Conservation (phyloP, 2,329 filamentous ascomycete species). For the Dryadomyces quercivorus region DNA sequence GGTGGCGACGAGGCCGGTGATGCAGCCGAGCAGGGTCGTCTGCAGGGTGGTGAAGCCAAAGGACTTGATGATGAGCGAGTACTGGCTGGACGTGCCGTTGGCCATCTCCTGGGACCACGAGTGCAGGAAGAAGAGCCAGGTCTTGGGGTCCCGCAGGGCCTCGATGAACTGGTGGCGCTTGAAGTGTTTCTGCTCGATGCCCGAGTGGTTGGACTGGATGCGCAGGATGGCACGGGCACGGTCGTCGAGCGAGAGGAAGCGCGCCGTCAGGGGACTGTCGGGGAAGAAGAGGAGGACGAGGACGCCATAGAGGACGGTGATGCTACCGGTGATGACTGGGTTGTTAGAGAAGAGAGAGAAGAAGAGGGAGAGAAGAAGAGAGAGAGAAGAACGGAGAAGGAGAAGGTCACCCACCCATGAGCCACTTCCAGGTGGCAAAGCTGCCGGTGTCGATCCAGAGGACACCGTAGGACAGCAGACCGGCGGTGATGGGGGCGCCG, state of each 20-base stretch:
- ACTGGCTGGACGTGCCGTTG: slow-evolving; percentile 12
- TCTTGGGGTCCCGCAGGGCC: slow-evolving; percentile 12
- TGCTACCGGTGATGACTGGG: slow-evolving; percentile 17
- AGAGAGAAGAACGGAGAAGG: background rate
- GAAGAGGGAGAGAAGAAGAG: background rate
- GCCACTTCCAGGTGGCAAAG: slow-evolving; percentile 13
- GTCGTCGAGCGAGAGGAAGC: slow-evolving; percentile 19
- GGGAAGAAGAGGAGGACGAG: slow-evolving; percentile 19
- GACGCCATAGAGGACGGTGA: slow-evolving; percentile 18
- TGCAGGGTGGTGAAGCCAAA: slow-evolving; percentile 10
- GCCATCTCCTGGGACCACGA: slow-evolving; percentile 11
- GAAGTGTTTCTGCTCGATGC: slow-evolving; percentile 14
- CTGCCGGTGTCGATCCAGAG: slow-evolving; percentile 13
- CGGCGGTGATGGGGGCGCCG: slow-evolving; percentile 24
- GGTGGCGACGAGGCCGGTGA: slow-evolving; percentile 8
- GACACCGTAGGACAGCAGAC: slow-evolving; percentile 26
- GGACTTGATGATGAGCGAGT: slow-evolving; percentile 10
- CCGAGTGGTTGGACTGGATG: slow-evolving; percentile 24
- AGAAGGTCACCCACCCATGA: slow-evolving; percentile 11
- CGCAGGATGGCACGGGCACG: slow-evolving; percentile 19
- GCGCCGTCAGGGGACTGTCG: slow-evolving; percentile 23
- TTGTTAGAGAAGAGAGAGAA: background rate
- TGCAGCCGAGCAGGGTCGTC: slow-evolving; percentile 9
- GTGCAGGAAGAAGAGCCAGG: slow-evolving; percentile 14
- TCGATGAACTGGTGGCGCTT: slow-evolving; percentile 11